Conservation (phyloP, 306 rosid species). For the Vachellia collinsii region DNA sequence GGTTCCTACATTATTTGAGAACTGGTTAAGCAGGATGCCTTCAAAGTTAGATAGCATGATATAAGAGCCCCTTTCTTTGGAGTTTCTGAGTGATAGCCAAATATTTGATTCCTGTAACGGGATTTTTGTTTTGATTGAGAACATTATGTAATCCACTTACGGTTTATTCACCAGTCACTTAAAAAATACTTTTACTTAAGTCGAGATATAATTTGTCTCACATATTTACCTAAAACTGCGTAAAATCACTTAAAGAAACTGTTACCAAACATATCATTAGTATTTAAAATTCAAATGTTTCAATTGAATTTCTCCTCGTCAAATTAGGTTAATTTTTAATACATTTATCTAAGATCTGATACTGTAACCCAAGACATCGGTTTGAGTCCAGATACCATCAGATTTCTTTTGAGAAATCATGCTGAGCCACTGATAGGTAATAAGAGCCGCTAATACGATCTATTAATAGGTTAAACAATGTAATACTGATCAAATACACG, state of each 20-base stretch:
- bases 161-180: too few relatives aligned
- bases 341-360: too few relatives aligned
- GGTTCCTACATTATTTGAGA: conserved; percentile 39
- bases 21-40: conserved; percentile 53
- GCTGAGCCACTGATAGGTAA: not conserved
- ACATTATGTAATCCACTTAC: not conserved
- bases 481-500: not conserved
- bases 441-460: not conserved
- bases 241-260: too few relatives aligned
- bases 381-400: too few relatives aligned
- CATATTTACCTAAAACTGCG: too few relatives aligned
- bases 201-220: too few relatives aligned
- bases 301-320: not conserved
- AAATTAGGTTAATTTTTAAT: too few relatives aligned
- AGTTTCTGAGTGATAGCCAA: not conserved
- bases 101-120: too few relatives aligned
- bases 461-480: not conserved
- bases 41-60: conserved; percentile 52
- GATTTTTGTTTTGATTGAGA: not conserved
- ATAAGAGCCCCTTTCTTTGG: conserved; percentile 7
- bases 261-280: too few relatives aligned
- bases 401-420: too few relatives aligned
- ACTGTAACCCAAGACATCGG: too few relatives aligned
- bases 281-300: not conserved
- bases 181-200: too few relatives aligned